Evolutionary conservation across 73 alveolate species (phyloP).

Genomic region (Durusdinium trenchii): DNA sequence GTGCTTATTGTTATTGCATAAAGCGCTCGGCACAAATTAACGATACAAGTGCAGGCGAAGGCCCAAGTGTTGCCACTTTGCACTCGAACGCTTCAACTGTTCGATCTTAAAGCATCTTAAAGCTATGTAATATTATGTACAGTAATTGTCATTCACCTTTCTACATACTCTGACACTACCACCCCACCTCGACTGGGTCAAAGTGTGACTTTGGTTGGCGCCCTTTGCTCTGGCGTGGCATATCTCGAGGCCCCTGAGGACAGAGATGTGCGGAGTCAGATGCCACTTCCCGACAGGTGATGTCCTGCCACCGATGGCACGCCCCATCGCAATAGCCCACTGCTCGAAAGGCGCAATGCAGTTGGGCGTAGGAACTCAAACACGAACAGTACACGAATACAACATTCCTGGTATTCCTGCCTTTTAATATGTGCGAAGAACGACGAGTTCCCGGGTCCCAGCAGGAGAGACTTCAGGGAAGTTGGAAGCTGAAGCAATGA

Average conservation of each 20-base stretch:
- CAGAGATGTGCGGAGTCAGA: constrained; percentile 7
- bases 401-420: neutral
- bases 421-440: neutral
- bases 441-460: neutral
- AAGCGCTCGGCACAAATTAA: constrained; percentile 28
- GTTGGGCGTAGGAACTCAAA: neutral
- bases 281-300: constrained; percentile 44
- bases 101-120: too few relatives aligned
- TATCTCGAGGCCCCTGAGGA: constrained; percentile 83
- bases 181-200: neutral
- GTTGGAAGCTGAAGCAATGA: constrained; percentile 53
- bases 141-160: neutral
- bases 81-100: too few relatives aligned
- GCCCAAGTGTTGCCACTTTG: constrained; percentile 60
- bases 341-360: neutral
- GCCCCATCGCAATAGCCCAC: too few relatives aligned
- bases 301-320: neutral
- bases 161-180: neutral
- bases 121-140: too few relatives aligned
- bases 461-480: constrained; percentile 42
- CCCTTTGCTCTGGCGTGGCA: neutral
- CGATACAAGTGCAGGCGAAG: constrained; percentile 24
- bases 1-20: neutral
- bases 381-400: too few relatives aligned
- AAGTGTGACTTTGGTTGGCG: neutral